These are phyloP conservation scores for Xerocomus minutiporus DNA, from an alignment of 1,284 basidiomycete genomes.

Conservation along the genomic window DNA sequence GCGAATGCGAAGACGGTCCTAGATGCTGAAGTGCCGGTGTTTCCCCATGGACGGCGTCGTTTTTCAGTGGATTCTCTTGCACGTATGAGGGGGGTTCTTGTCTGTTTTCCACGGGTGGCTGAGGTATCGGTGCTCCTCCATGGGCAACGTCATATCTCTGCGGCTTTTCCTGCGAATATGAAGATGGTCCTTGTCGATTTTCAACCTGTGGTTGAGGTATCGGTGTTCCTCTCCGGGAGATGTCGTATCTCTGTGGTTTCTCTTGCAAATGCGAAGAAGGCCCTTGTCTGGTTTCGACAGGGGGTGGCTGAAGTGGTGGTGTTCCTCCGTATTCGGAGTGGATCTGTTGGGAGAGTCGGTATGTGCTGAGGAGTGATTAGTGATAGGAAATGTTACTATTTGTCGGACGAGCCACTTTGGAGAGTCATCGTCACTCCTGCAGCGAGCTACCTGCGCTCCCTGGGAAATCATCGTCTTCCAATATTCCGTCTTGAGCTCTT, in stretches of 20 bases:
- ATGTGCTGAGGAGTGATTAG: neutral
- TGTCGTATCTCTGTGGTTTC: too few species aligned
- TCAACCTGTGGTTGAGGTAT: too few species aligned
- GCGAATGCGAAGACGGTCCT: neutral
- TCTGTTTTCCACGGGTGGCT: too few species aligned
- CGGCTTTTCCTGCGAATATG: too few species aligned
- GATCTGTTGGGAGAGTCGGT: neutral
- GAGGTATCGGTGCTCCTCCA: too few species aligned
- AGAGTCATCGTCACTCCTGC: constrained; percentile 7
- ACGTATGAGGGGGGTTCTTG: too few species aligned
- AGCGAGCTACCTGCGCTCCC: constrained; percentile 4
- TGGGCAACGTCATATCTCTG: too few species aligned
- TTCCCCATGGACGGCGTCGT: too few species aligned
- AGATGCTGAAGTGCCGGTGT: too few species aligned
- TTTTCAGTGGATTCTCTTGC: too few species aligned
- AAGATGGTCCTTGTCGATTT: too few species aligned
- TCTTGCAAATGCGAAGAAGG: neutral
- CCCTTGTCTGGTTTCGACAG: neutral
- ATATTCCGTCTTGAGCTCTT: neutral
- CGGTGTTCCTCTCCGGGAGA: too few species aligned
- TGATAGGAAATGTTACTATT: neutral
- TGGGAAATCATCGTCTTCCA: constrained; percentile 13
- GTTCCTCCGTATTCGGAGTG: neutral
- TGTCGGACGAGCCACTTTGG: constrained; percentile 6
- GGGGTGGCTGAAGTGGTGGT: neutral